These are phyloP conservation scores for Kodamaea alishanica DNA, from an alignment of 1,139 yeast species.

Conservation along the genomic window DNA sequence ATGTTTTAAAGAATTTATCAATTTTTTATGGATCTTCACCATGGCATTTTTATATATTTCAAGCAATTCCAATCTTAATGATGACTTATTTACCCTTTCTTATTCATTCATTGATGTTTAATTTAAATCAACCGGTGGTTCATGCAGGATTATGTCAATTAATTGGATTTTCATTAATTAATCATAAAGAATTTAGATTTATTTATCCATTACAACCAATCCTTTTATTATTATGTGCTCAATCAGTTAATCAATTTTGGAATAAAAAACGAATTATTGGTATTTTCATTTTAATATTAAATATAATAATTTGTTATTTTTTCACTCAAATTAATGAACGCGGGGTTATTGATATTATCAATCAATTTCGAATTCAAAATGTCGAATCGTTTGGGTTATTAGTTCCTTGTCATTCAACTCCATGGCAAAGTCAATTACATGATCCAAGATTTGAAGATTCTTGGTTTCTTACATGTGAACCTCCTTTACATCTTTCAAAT, in stretches of 20 bases:
- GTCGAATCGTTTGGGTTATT: constrained; percentile 66
- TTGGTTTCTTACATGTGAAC: constrained; percentile 91
- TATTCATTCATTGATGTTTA: constrained; percentile 16
- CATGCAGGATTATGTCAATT: constrained; percentile 40
- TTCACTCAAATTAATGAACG: constrained; percentile 71
- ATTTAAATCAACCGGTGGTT: constrained; percentile 15
- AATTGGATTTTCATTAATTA: constrained; percentile 55
- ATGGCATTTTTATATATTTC: constrained; percentile 79
- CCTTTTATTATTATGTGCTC: constrained; percentile 34
- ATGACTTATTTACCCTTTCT: constrained; percentile 64
- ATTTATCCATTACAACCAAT: constrained; percentile 85
- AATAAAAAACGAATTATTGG: constrained; percentile 1
- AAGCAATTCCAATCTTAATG: constrained; percentile 75
- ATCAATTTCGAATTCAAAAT: constrained; percentile 43
- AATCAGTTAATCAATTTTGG: constrained; percentile 11
- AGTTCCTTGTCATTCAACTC: constrained; percentile 97
- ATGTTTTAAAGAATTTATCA: constrained; percentile 68
- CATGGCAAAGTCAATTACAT: constrained; percentile 87
- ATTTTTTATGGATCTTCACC: constrained; percentile 83
- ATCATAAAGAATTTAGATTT: constrained; percentile 90
- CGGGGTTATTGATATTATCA: constrained; percentile 73
- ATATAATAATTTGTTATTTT: constrained; percentile 46
- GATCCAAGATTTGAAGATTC: constrained; percentile 39
- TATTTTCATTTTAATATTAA: constrained; percentile 26
- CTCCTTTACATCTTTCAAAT: constrained; percentile 58